Conservation (phyloP, 495 filamentous ascomycete genomes). For the Astrothelium subdiscretum region DNA sequence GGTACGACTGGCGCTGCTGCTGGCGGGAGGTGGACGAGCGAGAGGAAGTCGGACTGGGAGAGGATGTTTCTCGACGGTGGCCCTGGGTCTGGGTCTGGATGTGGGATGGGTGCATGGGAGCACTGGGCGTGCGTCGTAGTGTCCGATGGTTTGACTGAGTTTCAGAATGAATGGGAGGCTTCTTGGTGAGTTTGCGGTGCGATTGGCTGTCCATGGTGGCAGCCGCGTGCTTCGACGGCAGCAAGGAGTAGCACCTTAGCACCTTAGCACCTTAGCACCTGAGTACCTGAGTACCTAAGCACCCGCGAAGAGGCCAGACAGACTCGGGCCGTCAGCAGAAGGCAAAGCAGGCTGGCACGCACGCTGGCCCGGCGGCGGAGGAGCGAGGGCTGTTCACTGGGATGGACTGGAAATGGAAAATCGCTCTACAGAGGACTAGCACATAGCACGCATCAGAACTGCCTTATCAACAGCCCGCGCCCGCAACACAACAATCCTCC, state of each 20-base stretch:
- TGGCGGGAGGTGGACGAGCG: neutral
- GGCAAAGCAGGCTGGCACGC: neutral
- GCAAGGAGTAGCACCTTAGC: neutral
- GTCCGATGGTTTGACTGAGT: neutral
- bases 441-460: neutral
- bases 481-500: neutral
- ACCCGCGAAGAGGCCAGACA: neutral
- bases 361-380: neutral
- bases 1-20: neutral
- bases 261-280: too few relatives aligned
- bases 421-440: neutral
- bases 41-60: neutral
- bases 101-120: neutral
- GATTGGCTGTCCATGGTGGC: constrained; percentile 1
- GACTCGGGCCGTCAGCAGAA: neutral
- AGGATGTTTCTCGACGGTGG: neutral
- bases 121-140: neutral
- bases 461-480: constrained; percentile 1
- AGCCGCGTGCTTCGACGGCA: neutral
- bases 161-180: neutral
- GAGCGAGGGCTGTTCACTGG: neutral
- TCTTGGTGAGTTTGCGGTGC: constrained; percentile 1
- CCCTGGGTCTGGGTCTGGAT: neutral
- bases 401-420: too few relatives aligned
- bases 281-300: too few relatives aligned